Evolutionary conservation across 768 basidiomycete species (phyloP), one percentile per base, ranked within the genome.

Genomic region (Neoboletus brunneissimus): DNA sequence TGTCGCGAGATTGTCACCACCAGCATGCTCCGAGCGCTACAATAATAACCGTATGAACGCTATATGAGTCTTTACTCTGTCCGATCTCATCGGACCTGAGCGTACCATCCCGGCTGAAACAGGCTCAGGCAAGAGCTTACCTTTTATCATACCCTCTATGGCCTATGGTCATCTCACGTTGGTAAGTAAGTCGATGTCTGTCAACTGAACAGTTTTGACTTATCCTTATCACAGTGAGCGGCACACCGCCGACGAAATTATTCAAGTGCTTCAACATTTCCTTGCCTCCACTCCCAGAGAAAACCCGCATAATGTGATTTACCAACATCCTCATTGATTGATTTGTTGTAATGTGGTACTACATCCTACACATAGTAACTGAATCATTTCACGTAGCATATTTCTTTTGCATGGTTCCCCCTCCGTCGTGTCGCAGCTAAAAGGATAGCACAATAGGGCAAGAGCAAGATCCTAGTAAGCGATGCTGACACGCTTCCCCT

Each of bases 401-500:
- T 29, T n/a, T 29, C 18, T 29, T 46, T 5, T 46, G 43, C 16
- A 44, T 27, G 18, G 3, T 5, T n/a, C n/a, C n/a, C n/a, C 22
- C 22, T 15, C 15, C 15, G 12, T 9, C 10, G 15, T 27, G 10
- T 32, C 8, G 27, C 27, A n/a, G 5, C 10, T 8, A 20, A 31
- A 31, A 15, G 0, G 4, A 27, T 5, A 22, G 20, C 31, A 35
- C 5, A 22, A 6, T 6, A 27, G 7, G 5, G 3, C 27, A 15
- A 43, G 20, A 29, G 13, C 20, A 32, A 4, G 23, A 54, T 18
- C 51, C 57, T 67, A 87, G 62, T 86, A 82, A 1, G 75, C 79
- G 34, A 87, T 72, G 48, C 67, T 74, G 6, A 84, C 71, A 18
- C 74, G 64, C 64, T 82, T 83, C 22, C 81, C 79, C 57, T 75